Conservation (phyloP, 2,329 filamentous ascomycete genomes). For the Bipolaris cookei region DNA sequence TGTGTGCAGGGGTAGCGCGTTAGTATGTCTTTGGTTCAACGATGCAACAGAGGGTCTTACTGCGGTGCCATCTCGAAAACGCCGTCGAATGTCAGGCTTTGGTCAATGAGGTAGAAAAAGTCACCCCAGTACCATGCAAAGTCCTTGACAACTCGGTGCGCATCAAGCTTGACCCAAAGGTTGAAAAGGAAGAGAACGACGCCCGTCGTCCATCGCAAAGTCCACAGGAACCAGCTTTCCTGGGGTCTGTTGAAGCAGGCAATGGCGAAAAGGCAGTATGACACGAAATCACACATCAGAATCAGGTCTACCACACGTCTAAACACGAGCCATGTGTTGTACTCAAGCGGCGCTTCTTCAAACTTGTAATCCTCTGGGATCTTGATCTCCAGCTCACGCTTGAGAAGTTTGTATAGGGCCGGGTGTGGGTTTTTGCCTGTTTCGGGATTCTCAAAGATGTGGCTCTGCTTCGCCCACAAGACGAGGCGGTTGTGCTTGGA, state of each 20-base stretch:
- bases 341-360: constrained; percentile 91
- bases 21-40: constrained; percentile 7
- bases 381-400: constrained; percentile 90
- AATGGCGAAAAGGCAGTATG: constrained; percentile 94
- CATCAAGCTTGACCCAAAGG: constrained; percentile 97
- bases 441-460: constrained; percentile 82
- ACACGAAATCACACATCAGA: constrained; percentile 97
- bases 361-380: constrained; percentile 94
- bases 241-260: constrained; percentile 81
- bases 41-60: constrained; percentile 14
- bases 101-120: constrained; percentile 98
- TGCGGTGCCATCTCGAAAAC: constrained; percentile 98
- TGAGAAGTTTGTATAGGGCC: constrained; percentile 80
- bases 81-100: constrained; percentile 96
- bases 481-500: constrained; percentile 87
- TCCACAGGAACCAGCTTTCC: constrained; percentile 72
- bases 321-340: constrained; percentile 99
- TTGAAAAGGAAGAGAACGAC: constrained; percentile 88
- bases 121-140: constrained; percentile 99
- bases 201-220: constrained; percentile 79
- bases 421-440: constrained; percentile 84
- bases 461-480: constrained; percentile 83
- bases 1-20: constrained; percentile 4
- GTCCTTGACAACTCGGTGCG: constrained; percentile 96
- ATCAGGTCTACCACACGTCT: constrained; percentile 94